Evolutionary conservation across 2,329 filamentous ascomycete species (phyloP).

Genomic region (Claviceps citrina): DNA sequence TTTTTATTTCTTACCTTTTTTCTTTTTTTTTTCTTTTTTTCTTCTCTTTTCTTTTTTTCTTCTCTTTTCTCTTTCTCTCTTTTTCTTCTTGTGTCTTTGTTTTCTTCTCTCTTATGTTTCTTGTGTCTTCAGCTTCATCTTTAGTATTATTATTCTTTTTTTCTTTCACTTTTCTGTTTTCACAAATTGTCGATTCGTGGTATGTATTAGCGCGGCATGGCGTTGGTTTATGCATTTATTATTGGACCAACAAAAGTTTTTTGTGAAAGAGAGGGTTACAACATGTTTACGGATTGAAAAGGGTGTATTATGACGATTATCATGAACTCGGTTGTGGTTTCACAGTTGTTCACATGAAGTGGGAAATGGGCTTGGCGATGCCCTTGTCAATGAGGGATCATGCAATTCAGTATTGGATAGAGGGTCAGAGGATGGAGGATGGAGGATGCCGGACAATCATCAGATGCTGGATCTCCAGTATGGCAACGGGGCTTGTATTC

Average conservation of each 20-base stretch:
- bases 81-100: too few relatives aligned
- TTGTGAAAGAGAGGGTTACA: neutral
- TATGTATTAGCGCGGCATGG: constrained; percentile 3
- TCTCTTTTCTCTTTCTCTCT: neutral
- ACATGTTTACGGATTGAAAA: neutral
- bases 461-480: too few relatives aligned
- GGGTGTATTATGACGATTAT: neutral
- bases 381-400: too few relatives aligned
- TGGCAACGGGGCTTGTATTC: too few relatives aligned
- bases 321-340: neutral
- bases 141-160: neutral
- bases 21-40: neutral
- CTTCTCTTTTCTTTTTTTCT: neutral
- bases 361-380: too few relatives aligned
- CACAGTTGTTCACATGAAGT: too few relatives aligned
- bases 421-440: too few relatives aligned
- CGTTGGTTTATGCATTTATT: neutral
- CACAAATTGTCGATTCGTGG: too few relatives aligned
- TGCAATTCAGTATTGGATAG: too few relatives aligned
- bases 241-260: neutral
- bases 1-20: constrained; percentile 1
- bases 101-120: neutral
- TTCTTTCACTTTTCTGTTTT: neutral
- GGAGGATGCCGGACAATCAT: too few relatives aligned
- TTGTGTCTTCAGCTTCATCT: too few relatives aligned